Evolutionary conservation across 1,139 yeast genomes (phyloP).

Genomic region (Yamadazyma atmosphaerica): DNA sequence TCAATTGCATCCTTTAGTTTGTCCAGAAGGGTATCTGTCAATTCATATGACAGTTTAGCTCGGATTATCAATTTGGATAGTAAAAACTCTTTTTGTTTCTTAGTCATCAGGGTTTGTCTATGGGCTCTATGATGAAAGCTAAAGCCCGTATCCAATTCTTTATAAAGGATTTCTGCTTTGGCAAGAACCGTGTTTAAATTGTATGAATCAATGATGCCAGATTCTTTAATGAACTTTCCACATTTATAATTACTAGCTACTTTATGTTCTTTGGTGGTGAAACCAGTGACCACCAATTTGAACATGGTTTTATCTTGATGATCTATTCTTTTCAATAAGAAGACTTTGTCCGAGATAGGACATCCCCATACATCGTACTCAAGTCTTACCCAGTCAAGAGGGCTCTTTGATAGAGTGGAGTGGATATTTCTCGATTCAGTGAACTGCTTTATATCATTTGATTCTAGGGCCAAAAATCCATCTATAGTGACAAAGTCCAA

Average conservation of each 20-base stretch:
- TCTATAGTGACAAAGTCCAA: conserved; percentile 30
- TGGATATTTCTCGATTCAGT: conserved; percentile 15
- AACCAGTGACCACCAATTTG: conserved; percentile 17
- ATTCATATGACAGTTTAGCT: conserved; percentile 19
- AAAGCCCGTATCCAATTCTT: conserved; percentile 1
- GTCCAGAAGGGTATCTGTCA: conserved; percentile 15
- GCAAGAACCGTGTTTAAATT: conserved; percentile 20
- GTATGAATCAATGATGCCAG: conserved; percentile 12
- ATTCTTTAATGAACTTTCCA: conserved; percentile 11
- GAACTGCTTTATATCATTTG: conserved; percentile 14
- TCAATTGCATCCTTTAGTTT: conserved; percentile 22
- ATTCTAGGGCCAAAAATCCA: conserved; percentile 31
- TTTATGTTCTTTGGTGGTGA: conserved; percentile 15
- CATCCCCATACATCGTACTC: conserved; percentile 36
- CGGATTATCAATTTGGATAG: conserved; percentile 15
- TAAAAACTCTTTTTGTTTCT: conserved; percentile 21
- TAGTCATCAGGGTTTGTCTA: conserved; percentile 9
- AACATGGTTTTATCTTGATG: conserved; percentile 13
- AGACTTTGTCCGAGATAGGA: conserved; percentile 18
- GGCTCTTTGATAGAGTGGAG: conserved; percentile 16
- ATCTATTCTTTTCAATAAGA: conserved; percentile 17
- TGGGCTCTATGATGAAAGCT: background rate
- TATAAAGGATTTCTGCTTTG: conserved; percentile 18
- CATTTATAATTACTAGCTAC: conserved; percentile 15
- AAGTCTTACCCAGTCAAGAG: conserved; percentile 29